Percentiles rank a stretch among this genome's conserved stretches.
phyloP scores from a whole-genome alignment of 2,329 filamentous ascomycete species.

The Penicillium sp. region DNA sequence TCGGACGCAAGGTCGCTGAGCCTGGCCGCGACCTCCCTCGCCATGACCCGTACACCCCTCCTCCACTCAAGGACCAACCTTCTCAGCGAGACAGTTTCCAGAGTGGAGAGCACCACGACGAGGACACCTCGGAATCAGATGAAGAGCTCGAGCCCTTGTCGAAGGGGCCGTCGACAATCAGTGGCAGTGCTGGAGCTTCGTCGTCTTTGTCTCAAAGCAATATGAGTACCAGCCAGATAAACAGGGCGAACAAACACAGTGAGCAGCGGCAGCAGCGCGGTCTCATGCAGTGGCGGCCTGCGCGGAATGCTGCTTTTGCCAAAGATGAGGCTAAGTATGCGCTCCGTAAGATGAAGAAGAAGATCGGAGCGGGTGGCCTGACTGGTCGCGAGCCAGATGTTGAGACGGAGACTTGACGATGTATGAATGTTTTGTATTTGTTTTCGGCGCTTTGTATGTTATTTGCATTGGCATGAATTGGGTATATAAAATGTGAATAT shows the following conservation, averaged over 20 bases:
- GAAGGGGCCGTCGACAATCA: slow-evolving; percentile 16
- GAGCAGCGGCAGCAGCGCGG: slow-evolving; percentile 84
- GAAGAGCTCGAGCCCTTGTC: slow-evolving; percentile 3
- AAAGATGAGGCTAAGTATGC: slow-evolving; percentile 84
- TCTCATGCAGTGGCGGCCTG: slow-evolving; percentile 92
- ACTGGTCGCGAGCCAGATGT: slow-evolving; percentile 82
- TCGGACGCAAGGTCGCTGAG: slow-evolving; percentile 54
- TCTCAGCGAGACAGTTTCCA: background rate
- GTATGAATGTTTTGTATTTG: background rate
- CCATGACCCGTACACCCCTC: slow-evolving; percentile 51
- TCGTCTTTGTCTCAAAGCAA: slow-evolving; percentile 12
- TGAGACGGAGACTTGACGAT: slow-evolving; percentile 63
- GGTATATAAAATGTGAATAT: background rate
- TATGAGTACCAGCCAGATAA: slow-evolving; percentile 19
- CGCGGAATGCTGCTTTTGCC: slow-evolving; percentile 79
- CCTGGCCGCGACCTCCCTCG: slow-evolving; percentile 52
- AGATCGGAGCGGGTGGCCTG: slow-evolving; percentile 63
- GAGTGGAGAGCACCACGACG: slow-evolving; percentile 18
- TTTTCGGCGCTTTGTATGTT: background rate
- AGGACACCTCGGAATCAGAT: slow-evolving; percentile 5
- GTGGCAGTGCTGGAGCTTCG: slow-evolving; percentile 7
- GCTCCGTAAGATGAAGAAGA: slow-evolving; percentile 69
- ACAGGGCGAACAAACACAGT: slow-evolving; percentile 40
- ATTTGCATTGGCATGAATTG: background rate
- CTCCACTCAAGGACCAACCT: slow-evolving; percentile 31